Evolutionary conservation across 768 basidiomycete species (phyloP).

Genomic region (Serpula lacrymans): DNA sequence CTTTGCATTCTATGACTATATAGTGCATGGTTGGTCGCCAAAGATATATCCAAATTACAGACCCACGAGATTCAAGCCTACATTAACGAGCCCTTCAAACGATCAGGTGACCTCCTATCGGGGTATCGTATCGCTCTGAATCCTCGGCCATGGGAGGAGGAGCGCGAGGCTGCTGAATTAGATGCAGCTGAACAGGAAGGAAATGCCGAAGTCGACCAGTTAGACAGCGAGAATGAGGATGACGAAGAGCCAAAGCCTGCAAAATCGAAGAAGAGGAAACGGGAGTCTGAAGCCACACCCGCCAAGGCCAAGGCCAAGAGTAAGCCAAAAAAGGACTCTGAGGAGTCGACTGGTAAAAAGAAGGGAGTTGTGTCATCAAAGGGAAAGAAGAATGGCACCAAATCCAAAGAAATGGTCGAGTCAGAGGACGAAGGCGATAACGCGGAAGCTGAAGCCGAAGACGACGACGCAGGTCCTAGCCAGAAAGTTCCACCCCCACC

Average conservation of each 20-base stretch:
- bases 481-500: conserved; percentile 60
- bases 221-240: conserved; percentile 49
- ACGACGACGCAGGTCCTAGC: conserved; percentile 43
- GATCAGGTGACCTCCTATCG: conserved; percentile 66
- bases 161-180: conserved; percentile 31
- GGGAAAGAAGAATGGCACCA: conserved; percentile 54
- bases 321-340: conserved; percentile 43
- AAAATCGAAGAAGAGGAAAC: conserved; percentile 58
- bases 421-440: conserved; percentile 55
- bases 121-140: conserved; percentile 77
- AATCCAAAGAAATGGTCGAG: conserved; percentile 62
- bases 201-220: conserved; percentile 65
- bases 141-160: conserved; percentile 65
- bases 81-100: conserved; percentile 75
- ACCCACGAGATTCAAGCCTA: conserved; percentile 80
- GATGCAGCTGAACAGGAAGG: conserved; percentile 46
- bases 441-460: conserved; percentile 48
- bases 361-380: conserved; percentile 29
- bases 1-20: conserved; percentile 4
- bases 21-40: conserved; percentile 82
- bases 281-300: conserved; percentile 49
- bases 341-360: conserved; percentile 36
- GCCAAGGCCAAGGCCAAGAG: conserved; percentile 38
- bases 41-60: conserved; percentile 79
- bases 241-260: conserved; percentile 47